These are phyloP conservation scores for Pseudogymnoascus pannorum DNA, from an alignment of 2,329 filamentous ascomycete species.

Conservation along the genomic window DNA sequence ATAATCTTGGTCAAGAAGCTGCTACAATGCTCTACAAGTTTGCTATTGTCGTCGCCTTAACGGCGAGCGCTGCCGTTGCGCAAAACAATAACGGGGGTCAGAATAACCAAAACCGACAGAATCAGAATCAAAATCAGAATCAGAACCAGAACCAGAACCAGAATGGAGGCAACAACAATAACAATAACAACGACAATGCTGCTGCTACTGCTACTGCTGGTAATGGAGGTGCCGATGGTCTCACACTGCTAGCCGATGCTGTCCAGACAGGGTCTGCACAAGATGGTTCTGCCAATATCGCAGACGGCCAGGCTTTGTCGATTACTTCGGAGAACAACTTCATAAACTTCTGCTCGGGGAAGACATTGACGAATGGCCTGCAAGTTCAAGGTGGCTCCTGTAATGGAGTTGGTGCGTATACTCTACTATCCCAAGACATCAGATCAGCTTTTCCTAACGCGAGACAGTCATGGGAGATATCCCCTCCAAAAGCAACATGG, in stretches of 20 bases:
- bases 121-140: not conserved
- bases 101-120: not conserved
- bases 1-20: not conserved
- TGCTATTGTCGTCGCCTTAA: not conserved
- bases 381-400: slow-evolving; percentile 53
- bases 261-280: slow-evolving; percentile 25
- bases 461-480: slow-evolving; percentile 29
- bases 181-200: slow-evolving; percentile 12
- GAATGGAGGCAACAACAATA: slow-evolving; percentile 1
- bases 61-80: not conserved
- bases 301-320: slow-evolving; percentile 23
- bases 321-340: slow-evolving; percentile 28
- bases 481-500: slow-evolving; percentile 27
- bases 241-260: slow-evolving; percentile 20
- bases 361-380: slow-evolving; percentile 51
- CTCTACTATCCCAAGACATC: not conserved
- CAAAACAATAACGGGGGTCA: not conserved
- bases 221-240: slow-evolving; percentile 9
- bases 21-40: slow-evolving; percentile 2
- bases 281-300: slow-evolving; percentile 22
- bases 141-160: not conserved
- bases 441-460: not conserved
- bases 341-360: slow-evolving; percentile 28
- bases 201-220: no score
- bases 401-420: slow-evolving; percentile 37